These are phyloP conservation scores for Chlamydomonas schloesseri DNA, from an alignment of 139 green algal species.

Conservation along the genomic window DNA sequence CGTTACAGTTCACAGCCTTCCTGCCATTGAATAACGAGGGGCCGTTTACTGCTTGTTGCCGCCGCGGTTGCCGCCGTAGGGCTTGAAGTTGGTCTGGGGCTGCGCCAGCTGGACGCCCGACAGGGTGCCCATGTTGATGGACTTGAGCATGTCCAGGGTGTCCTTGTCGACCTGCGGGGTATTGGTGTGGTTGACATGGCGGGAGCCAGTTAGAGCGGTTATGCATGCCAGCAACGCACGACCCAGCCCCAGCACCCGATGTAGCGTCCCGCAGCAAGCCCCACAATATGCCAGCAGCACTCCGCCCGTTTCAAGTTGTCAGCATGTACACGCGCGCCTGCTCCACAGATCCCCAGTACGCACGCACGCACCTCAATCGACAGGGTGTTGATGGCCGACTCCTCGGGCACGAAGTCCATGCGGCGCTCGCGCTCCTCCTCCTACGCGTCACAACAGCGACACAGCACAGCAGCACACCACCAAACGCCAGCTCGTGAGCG, in stretches of 20 bases:
- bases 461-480: background rate
- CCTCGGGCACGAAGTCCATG: conserved; percentile 99
- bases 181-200: too few species aligned
- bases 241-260: too few species aligned
- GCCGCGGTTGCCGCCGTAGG: conserved; percentile 31
- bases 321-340: too few species aligned
- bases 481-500: too few species aligned
- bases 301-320: too few species aligned
- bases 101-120: conserved; percentile 79
- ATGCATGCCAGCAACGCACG: too few species aligned
- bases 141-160: conserved; percentile 97
- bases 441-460: conserved; percentile 57
- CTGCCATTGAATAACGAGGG: background rate
- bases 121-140: conserved; percentile 93
- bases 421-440: conserved; percentile 99
- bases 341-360: too few species aligned
- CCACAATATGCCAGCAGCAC: too few species aligned
- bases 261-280: too few species aligned
- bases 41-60: conserved; percentile 4
- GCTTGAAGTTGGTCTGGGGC: conserved; percentile 46
- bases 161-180: conserved; percentile 93
- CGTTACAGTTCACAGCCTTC: conserved; percentile 15
- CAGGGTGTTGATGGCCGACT: conserved; percentile 95
- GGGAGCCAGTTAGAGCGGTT: too few species aligned
- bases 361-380: conserved; percentile 92